phyloP scores from a whole-genome alignment of 2,329 filamentous ascomycete species.

The Aspergillus cejpii region DNA sequence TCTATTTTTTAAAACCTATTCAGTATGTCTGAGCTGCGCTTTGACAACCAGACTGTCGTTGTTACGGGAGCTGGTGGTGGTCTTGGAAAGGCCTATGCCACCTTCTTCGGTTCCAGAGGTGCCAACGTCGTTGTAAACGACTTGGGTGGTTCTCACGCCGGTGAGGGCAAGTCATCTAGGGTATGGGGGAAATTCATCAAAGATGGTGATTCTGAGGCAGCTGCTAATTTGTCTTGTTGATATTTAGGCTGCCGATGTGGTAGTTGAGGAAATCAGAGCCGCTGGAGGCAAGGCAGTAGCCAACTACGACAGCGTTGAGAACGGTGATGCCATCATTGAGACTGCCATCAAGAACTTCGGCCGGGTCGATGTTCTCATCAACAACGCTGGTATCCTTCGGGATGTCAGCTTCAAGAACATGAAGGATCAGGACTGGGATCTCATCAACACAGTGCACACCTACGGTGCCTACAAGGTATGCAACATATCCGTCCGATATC shows the following conservation, averaged over 20 bases:
- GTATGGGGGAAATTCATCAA: slow-evolving; percentile 42
- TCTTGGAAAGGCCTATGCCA: slow-evolving; percentile 71
- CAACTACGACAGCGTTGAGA: slow-evolving; percentile 81
- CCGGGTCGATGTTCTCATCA: slow-evolving; percentile 89
- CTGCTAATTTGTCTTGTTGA: slow-evolving; percentile 40
- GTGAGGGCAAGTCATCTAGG: slow-evolving; percentile 80
- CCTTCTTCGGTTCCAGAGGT: slow-evolving; percentile 86
- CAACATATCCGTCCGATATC: background rate
- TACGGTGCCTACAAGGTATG: slow-evolving; percentile 78
- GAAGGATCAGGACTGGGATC: slow-evolving; percentile 93
- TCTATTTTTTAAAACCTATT: slow-evolving; percentile 1
- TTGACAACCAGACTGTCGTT: slow-evolving; percentile 82
- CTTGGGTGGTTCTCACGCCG: slow-evolving; percentile 85
- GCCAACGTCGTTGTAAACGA: slow-evolving; percentile 97
- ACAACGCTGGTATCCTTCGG: slow-evolving; percentile 93
- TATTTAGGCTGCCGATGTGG: slow-evolving; percentile 55
- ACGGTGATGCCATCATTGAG: slow-evolving; percentile 88
- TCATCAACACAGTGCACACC: slow-evolving; percentile 88
- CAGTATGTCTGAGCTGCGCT: slow-evolving; percentile 65
- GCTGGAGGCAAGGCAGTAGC: slow-evolving; percentile 92
- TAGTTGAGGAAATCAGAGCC: slow-evolving; percentile 54
- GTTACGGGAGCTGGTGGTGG: slow-evolving; percentile 81
- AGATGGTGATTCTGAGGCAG: slow-evolving; percentile 61
- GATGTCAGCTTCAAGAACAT: slow-evolving; percentile 99
- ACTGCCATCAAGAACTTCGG: slow-evolving; percentile 46